These are phyloP conservation scores for Sporisorium graminicola DNA, from an alignment of 1,284 basidiomycete species.

Conservation along the genomic window DNA sequence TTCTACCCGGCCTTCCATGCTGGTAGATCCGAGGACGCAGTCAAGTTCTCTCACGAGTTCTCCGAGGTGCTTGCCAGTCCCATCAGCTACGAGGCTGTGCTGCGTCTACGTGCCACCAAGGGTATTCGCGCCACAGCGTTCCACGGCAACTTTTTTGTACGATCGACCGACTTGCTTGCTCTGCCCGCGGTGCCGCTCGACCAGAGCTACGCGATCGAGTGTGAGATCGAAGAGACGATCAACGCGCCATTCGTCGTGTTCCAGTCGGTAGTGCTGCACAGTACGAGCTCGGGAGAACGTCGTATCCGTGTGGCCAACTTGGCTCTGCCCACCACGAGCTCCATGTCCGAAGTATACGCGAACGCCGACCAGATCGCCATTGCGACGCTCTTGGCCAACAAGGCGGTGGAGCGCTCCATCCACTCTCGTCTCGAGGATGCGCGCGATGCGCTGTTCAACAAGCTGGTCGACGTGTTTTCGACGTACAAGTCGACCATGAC, in stretches of 20 bases:
- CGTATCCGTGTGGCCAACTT: constrained; percentile 94
- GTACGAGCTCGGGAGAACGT: constrained; percentile 94
- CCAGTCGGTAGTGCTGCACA: constrained; percentile 95
- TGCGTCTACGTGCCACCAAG: constrained; percentile 87
- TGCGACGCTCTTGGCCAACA: constrained; percentile 89
- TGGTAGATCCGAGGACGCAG: constrained; percentile 89
- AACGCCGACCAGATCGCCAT: constrained; percentile 95
- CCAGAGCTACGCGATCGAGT: constrained; percentile 95
- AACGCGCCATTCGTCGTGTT: constrained; percentile 92
- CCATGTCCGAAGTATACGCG: constrained; percentile 91
- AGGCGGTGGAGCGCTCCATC: constrained; percentile 93
- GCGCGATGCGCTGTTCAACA: constrained; percentile 89
- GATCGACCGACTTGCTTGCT: constrained; percentile 95
- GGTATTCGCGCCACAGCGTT: constrained; percentile 96
- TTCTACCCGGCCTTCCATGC: constrained; percentile 99
- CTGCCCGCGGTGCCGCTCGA: constrained; percentile 97
- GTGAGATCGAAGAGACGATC: constrained; percentile 96
- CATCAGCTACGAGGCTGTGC: constrained; percentile 96
- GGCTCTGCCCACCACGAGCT: constrained; percentile 91
- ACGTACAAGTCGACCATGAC: constrained; percentile 99
- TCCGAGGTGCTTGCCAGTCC: constrained; percentile 91
- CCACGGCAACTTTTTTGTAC: constrained; percentile 99
- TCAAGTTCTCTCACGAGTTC: constrained; percentile 98
- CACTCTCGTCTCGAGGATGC: constrained; percentile 90
- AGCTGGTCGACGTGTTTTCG: constrained; percentile 87